Evolutionary conservation across 2,329 filamentous ascomycete species (phyloP).

Genomic region (Verticillium albo-atrum): DNA sequence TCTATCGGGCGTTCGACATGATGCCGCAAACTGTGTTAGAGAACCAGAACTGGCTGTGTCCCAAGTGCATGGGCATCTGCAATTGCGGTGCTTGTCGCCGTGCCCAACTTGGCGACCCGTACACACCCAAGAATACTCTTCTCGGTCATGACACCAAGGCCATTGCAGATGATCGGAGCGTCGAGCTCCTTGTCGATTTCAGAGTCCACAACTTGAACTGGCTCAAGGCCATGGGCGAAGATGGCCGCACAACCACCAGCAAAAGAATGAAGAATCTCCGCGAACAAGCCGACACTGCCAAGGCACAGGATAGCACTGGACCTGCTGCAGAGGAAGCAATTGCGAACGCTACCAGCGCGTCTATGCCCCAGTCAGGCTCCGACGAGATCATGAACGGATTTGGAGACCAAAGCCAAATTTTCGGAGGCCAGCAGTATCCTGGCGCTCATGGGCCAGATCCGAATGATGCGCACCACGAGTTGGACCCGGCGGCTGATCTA

Average conservation of each 20-base stretch:
- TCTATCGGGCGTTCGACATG: constrained; percentile 88
- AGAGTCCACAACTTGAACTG: constrained; percentile 82
- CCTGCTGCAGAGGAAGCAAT: constrained; percentile 15
- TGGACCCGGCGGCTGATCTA: constrained; percentile 14
- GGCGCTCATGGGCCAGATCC: constrained; percentile 7
- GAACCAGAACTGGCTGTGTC: constrained; percentile 79
- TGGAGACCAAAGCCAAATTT: constrained; percentile 28
- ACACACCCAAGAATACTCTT: constrained; percentile 80
- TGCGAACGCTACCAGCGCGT: constrained; percentile 12
- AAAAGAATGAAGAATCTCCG: constrained; percentile 53
- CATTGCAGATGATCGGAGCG: constrained; percentile 84
- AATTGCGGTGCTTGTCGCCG: constrained; percentile 78
- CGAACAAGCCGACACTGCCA: constrained; percentile 52
- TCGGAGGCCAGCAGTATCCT: constrained; percentile 7
- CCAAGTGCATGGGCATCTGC: constrained; percentile 80
- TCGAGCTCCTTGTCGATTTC: constrained; percentile 89
- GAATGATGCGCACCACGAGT: constrained; percentile 13
- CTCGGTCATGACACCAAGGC: constrained; percentile 88
- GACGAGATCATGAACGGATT: constrained; percentile 16
- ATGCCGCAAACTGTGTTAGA: constrained; percentile 82
- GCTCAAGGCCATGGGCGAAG: constrained; percentile 60
- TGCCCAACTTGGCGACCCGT: constrained; percentile 63
- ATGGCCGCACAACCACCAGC: constrained; percentile 52
- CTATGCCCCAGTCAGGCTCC: background rate
- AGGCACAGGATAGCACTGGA: constrained; percentile 41